phyloP scores from a whole-genome alignment of 495 filamentous ascomycete species.

The Trichoderma virens region DNA sequence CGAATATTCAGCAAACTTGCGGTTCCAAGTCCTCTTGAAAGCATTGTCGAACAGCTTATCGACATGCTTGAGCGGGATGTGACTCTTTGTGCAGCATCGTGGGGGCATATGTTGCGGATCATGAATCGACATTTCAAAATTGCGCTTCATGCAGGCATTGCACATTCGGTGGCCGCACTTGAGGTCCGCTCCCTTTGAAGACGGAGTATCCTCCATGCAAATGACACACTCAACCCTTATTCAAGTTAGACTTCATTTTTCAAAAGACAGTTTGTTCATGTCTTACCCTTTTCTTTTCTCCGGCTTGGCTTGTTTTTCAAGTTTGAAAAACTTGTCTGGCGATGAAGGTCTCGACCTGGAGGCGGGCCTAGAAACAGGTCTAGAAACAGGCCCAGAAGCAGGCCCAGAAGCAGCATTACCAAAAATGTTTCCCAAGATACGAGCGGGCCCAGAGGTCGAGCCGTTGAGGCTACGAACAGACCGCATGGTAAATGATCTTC shows the following conservation, averaged over 20 bases:
- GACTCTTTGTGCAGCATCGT: slow-evolving; percentile 61
- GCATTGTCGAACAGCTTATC: slow-evolving; percentile 60
- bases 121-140: slow-evolving; percentile 63
- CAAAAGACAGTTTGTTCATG: background rate
- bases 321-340: background rate
- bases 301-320: background rate
- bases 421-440: too few species aligned
- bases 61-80: slow-evolving; percentile 68
- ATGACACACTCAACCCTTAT: slow-evolving; percentile 58
- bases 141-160: slow-evolving; percentile 58
- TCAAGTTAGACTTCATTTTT: background rate
- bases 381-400: too few species aligned
- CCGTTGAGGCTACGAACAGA: background rate
- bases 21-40: slow-evolving; percentile 73
- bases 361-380: too few species aligned
- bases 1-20: slow-evolving; percentile 64
- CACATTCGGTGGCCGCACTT: slow-evolving; percentile 76
- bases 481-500: slow-evolving; percentile 1
- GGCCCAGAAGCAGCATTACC: too few species aligned
- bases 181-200: slow-evolving; percentile 56
- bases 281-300: background rate
- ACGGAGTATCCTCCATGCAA: slow-evolving; percentile 55
- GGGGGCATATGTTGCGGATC: slow-evolving; percentile 78
- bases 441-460: background rate
- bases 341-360: background rate